Base-by-base conservation (phyloP, 176 grass and related monocot species). In the Hyparrhenia diplandra region DNA sequence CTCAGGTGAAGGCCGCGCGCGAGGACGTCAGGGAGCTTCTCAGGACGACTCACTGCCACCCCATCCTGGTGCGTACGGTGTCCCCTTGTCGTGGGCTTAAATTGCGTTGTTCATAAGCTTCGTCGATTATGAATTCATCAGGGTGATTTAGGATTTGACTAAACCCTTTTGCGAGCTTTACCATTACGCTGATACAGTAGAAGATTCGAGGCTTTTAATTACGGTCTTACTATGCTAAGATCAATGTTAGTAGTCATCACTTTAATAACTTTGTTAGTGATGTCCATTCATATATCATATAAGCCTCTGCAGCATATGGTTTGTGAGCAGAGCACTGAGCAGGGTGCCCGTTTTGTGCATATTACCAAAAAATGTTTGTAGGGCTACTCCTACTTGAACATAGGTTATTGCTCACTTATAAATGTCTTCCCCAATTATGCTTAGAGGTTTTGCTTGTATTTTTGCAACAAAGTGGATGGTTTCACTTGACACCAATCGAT, bases 11-110 rank as follows among this genome's bases (percentile, higher is more conserved):
- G 83, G 81, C 87, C 41, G 96, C 96, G 5, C 88, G 87, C 69
- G 87, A 95, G 87, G 96, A 99, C 73, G 91, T 90, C 64, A 95
- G 64, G 81, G 96, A 90, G 46, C 87, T 99, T 49, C 93, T 99
- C 72, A 90, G 68, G 63, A 83, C 80, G 8, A 91, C 82, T 13
- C 80, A 84, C 63, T 93, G 90, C 85, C 92, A 99, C 81, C 96
- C 96, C 8, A 99, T 99, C 80, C 69, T 99, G 90, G 96, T 99
- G 89, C 31, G 78, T 71, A 41, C 5, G 65, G 47, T 29, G 46
- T 40, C 10, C 43, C 43, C 43, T 13, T 52, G 28, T 17, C 18
- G 16, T n/a, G 6, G 12, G 27, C 4, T 58, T 66, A 13, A 27
- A 13, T 60, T 60, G 12, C n/a, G 11, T 52, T 49, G n/a, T 68